Evolutionary conservation across 768 basidiomycete genomes (phyloP), one percentile per base, ranked within the genome.

Genomic region (Gymnopilus junonius): DNA sequence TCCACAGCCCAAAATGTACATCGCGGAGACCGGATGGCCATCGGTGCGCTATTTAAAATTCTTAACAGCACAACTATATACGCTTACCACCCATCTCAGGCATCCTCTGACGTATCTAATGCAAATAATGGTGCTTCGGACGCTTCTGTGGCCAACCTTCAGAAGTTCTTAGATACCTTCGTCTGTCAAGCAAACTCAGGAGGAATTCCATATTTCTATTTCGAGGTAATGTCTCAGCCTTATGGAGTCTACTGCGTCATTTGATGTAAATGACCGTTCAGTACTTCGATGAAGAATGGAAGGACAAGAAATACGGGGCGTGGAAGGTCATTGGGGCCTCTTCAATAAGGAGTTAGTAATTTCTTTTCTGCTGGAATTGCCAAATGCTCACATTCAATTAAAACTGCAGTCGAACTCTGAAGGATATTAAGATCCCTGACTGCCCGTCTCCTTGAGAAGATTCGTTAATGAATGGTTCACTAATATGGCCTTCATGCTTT

Each of bases 21-120:
- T 98, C 66, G 95, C 96, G 1, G 97, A 99, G 79, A 97, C 95
- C 23, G 93, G 93, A 29, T 82, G 84, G 84, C 84, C 93, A 32
- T 85, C 92, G 54, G 91, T 91, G 75, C 55, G 83, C 70, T 14
- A n/a, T 48, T 45, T 7, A 48, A n/a, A n/a, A 32, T 34, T n/a
- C 25, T 51, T 21, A 20, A 4, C 6, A 54, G 27, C 35, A 7
- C 62, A 7, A 8, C 12, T 20, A 29, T 25, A 8, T 43, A 10
- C 45, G 56, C 55, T 29, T 50, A 48, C 45, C 48, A 32, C 39
- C 43, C 34, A 48, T 53, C 17, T 46, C 6, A 89, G 89, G 77
- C 79, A 55, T 88, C 91, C 3, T 85, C 85, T 12, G 83, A 87
- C 63, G 75, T 67, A 4, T 79, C 75, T 14, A 84, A 85, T 57